Conservation (phyloP, 768 basidiomycete species). For the Termitomyces titanicus region DNA sequence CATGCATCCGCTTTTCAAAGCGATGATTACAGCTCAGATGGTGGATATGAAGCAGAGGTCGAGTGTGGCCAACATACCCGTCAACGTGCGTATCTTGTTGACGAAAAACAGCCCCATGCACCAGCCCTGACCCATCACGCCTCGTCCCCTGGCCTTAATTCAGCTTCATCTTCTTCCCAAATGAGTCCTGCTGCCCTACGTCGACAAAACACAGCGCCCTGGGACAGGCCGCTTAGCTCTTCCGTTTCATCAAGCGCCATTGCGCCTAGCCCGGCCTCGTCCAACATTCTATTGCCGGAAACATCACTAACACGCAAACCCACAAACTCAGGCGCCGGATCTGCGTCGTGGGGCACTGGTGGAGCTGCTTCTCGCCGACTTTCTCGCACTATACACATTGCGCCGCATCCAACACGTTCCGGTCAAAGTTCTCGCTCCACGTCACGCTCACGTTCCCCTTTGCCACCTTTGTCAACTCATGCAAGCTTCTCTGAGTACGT, state of each 20-base stretch:
- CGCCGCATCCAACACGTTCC: constrained; percentile 60
- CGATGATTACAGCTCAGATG: constrained; percentile 77
- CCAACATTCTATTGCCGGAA: constrained; percentile 59
- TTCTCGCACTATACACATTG: constrained; percentile 81
- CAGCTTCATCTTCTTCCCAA: constrained; percentile 66
- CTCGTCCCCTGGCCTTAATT: constrained; percentile 51
- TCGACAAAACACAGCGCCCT: constrained; percentile 60
- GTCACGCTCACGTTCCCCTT: constrained; percentile 90
- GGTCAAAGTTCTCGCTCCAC: constrained; percentile 89
- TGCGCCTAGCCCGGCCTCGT: constrained; percentile 58
- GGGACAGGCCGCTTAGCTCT: constrained; percentile 57
- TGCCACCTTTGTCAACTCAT: constrained; percentile 68
- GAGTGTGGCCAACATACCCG: constrained; percentile 65
- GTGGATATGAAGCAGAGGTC: constrained; percentile 78
- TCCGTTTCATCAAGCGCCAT: constrained; percentile 55
- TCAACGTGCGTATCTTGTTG: constrained; percentile 68
- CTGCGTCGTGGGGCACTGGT: constrained; percentile 54
- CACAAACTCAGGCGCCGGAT: constrained; percentile 38
- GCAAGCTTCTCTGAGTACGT: constrained; percentile 59
- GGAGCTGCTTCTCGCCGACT: constrained; percentile 70
- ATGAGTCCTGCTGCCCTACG: constrained; percentile 68
- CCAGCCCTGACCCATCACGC: constrained; percentile 50
- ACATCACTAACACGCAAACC: constrained; percentile 64
- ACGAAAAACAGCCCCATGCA: constrained; percentile 27
- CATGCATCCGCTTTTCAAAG: constrained; percentile 52